These are phyloP conservation scores for Sicyos edulis DNA, from an alignment of 306 rosid genomes.

Conservation along the genomic window DNA sequence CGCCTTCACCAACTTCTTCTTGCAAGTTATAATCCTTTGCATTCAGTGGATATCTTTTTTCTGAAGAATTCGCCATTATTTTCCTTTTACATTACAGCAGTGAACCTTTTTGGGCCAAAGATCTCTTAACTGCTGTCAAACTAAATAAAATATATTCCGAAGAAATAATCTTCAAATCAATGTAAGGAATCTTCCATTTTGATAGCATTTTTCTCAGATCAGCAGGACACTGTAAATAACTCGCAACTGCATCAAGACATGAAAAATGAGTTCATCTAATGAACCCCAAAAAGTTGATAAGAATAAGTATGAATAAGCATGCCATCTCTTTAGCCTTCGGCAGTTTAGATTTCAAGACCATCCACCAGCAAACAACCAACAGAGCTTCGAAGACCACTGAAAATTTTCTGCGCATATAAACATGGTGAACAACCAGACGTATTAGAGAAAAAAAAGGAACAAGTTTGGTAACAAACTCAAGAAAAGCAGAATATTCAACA, in stretches of 20 bases:
- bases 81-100: slow-evolving; percentile 21
- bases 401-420: slow-evolving; percentile 7
- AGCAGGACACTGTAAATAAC: not conserved
- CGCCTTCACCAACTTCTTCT: slow-evolving; percentile 99
- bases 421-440: not conserved
- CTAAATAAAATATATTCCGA: slow-evolving; percentile 14
- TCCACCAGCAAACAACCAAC: slow-evolving; percentile 13
- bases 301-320: slow-evolving; percentile 3
- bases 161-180: slow-evolving; percentile 14
- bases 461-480: slow-evolving; percentile 6
- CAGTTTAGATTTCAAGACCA: not conserved
- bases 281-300: slow-evolving; percentile 11
- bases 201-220: slow-evolving; percentile 19
- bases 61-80: slow-evolving; percentile 47
- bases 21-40: slow-evolving; percentile 77
- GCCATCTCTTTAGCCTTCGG: slow-evolving; percentile 12
- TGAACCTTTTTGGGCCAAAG: slow-evolving; percentile 3
- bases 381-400: slow-evolving; percentile 13
- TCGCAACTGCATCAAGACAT: slow-evolving; percentile 11
- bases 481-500: not conserved
- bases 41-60: slow-evolving; percentile 63
- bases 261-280: not conserved
- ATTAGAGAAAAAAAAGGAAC: not conserved
- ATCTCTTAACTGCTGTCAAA: not conserved
- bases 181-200: slow-evolving; percentile 19